Evolutionary conservation across 2,329 filamentous ascomycete species (phyloP).

Genomic region (Ciborinia camelliae): DNA sequence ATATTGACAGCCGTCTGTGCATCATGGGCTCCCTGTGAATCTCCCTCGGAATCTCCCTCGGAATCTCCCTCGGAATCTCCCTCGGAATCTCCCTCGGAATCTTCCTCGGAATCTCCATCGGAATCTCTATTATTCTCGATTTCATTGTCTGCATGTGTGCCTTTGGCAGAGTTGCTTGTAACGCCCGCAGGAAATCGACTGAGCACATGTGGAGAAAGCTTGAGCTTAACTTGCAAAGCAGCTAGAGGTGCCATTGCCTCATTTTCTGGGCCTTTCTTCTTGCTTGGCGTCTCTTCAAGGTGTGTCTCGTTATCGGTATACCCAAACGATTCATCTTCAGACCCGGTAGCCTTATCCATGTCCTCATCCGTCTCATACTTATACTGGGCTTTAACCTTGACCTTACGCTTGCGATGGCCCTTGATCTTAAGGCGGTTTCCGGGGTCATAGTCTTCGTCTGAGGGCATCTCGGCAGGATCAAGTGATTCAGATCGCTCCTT

Average conservation of each 20-base stretch:
- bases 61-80: no score
- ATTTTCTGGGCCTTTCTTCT: not conserved
- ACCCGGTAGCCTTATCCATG: not conserved
- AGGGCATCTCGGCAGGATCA: slow-evolving; percentile 16
- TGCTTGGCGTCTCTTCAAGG: slow-evolving; percentile 10
- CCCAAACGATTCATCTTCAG: not conserved
- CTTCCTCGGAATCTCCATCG: not conserved
- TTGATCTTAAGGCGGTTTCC: slow-evolving; percentile 9
- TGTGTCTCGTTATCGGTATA: not conserved
- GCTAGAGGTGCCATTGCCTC: not conserved
- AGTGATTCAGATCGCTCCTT: slow-evolving; percentile 6
- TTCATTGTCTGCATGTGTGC: not conserved
- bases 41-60: not conserved
- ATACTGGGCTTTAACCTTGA: not conserved
- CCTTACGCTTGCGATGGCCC: slow-evolving; percentile 11
- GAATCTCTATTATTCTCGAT: not conserved
- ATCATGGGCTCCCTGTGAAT: not conserved
- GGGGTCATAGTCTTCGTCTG: slow-evolving; percentile 22
- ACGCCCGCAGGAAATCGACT: not conserved
- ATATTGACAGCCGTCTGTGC: not conserved
- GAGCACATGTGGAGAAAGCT: not conserved
- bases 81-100: not conserved
- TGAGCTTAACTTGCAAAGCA: not conserved
- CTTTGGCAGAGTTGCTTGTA: not conserved
- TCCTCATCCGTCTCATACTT: slow-evolving; percentile 2